Evolutionary conservation across 305 asterid genomes (phyloP).

Genomic region (Salvia sclarea): DNA sequence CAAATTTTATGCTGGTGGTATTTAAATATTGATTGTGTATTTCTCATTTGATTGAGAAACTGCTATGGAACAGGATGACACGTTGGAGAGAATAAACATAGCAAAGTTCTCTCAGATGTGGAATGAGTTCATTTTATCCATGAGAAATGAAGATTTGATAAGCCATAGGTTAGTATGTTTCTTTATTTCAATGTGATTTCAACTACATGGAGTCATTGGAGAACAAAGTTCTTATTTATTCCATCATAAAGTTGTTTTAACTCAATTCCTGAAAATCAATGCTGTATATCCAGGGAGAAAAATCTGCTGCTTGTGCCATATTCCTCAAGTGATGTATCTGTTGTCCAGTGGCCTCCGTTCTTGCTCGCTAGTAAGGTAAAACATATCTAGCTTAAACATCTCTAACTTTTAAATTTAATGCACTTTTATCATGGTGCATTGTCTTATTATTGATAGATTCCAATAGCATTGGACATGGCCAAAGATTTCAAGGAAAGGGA

Average conservation of each 20-base stretch:
- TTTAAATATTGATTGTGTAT: slow-evolving; percentile 24
- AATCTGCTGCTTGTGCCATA: slow-evolving; percentile 95
- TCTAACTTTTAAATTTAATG: slow-evolving; percentile 26
- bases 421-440: slow-evolving; percentile 35
- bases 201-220: slow-evolving; percentile 14
- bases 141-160: slow-evolving; percentile 93
- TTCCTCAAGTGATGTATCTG: slow-evolving; percentile 77
- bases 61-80: slow-evolving; percentile 63
- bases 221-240: slow-evolving; percentile 3
- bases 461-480: slow-evolving; percentile 98
- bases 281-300: slow-evolving; percentile 66
- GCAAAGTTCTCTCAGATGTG: slow-evolving; percentile 99
- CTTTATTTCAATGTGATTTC: slow-evolving; percentile 13
- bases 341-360: slow-evolving; percentile 99
- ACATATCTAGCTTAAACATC: slow-evolving; percentile 24
- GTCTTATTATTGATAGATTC: slow-evolving; percentile 62
- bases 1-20: background rate
- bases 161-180: slow-evolving; percentile 63
- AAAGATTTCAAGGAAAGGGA: slow-evolving; percentile 84
- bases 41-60: slow-evolving; percentile 28
- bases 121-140: slow-evolving; percentile 94
- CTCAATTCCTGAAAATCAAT: slow-evolving; percentile 24
- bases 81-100: slow-evolving; percentile 68
- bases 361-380: slow-evolving; percentile 98
- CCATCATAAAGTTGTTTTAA: slow-evolving; percentile 4